Evolutionary conservation across 345 rosid species (phyloP).

Genomic region (Aegle marmelos): DNA sequence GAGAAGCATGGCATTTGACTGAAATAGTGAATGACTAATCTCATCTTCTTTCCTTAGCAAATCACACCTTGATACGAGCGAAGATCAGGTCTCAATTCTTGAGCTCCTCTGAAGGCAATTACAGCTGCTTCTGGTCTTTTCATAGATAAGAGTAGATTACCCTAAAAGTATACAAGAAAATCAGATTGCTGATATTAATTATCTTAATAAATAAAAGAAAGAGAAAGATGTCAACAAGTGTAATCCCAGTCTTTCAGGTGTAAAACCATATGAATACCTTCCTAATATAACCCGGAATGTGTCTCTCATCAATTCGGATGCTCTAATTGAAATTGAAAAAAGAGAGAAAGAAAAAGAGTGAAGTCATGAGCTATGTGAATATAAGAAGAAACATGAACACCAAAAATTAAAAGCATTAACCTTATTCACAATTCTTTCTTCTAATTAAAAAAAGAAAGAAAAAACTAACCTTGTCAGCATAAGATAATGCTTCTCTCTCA

Average conservation of each 20-base stretch:
- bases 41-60: slow-evolving; percentile 1
- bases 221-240: slow-evolving; percentile 9
- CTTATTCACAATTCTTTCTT: neutral
- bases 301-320: slow-evolving; percentile 88
- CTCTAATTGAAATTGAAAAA: slow-evolving; percentile 48
- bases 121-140: slow-evolving; percentile 91
- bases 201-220: neutral
- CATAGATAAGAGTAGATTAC: slow-evolving; percentile 71
- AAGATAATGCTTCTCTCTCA: slow-evolving; percentile 76
- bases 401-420: neutral
- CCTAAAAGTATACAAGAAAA: slow-evolving; percentile 41
- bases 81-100: slow-evolving; percentile 94
- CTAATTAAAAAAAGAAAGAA: neutral
- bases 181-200: neutral
- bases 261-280: slow-evolving; percentile 51
- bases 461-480: slow-evolving; percentile 88
- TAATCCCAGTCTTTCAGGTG: slow-evolving; percentile 16
- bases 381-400: slow-evolving; percentile 4
- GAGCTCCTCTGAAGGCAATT: slow-evolving; percentile 87
- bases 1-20: slow-evolving; percentile 7
- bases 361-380: slow-evolving; percentile 18
- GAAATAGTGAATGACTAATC: slow-evolving; percentile 9
- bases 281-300: slow-evolving; percentile 86
- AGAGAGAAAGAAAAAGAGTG: neutral
- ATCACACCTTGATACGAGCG: slow-evolving; percentile 93